Base-by-base conservation (phyloP, 257 asterid genomes). In the Fraxinus anomala region DNA sequence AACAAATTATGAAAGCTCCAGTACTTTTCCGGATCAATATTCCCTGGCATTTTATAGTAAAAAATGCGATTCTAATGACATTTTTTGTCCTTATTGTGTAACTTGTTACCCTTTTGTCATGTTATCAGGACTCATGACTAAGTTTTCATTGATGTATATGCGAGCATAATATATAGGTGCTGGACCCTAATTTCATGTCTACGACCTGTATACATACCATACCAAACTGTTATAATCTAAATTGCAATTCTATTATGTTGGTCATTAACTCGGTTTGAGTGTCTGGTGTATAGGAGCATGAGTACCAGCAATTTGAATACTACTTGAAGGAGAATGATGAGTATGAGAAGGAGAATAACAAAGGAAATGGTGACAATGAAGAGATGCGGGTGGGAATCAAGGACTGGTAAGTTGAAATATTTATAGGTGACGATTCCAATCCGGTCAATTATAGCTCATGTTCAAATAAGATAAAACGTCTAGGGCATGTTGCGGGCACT, bases 361-460 rank as follows among this genome's bases (percentile, higher is more conserved):
- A 26, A 34, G 31, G 69, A 39, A 79, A 65, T 13, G 66, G 68
- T 34, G 83, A 74, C 67, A 61, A 42, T 24, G 72, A 81, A 74
- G 90, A 82, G 75, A 54, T 77, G 16, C 77, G 81, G 26, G 83
- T 84, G 12, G 91, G 91, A 69, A 85, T 82, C 70, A 91, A 83
- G 81, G 92, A 89, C 77, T 91, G 93, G 92, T 91, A 75, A 82
- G 88, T 47, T 13, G 24, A 56, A n/a, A 17, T 11, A 73, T 17
- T 44, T 73, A 21, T 26, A 9, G 4, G 1, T 5, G 30, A 6
- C 23, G 26, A 54, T 9, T 54, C 24, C 5, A 24, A 54, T 54
- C 12, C 21, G 6, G 26, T 3, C n/a, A 51, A 51, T 14, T 51
- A 51, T 51, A 19, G 1, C 7, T 17, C 23, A 17, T 6, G 65